Base-by-base conservation (phyloP, 331 rosid species). In the Pyrus hybrid region DNA sequence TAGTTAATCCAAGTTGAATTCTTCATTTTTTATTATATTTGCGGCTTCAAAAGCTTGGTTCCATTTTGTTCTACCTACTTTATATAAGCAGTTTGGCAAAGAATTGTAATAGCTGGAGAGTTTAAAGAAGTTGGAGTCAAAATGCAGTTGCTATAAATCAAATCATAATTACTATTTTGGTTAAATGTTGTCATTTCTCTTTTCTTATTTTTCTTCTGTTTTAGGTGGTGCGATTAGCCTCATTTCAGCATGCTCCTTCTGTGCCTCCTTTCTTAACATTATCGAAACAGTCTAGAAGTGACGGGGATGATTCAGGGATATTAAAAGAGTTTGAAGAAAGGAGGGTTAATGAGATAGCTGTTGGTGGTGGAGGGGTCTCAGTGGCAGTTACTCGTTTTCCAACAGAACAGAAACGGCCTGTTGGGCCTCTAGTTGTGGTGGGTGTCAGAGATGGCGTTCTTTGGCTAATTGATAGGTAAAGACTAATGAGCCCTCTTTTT, bases 361-460 rank as follows among this genome's bases (percentile, higher is more conserved):
- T 94, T 83, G 99, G 99, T 80, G 99, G 99, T 63, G 99, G 99
- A 70, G 99, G 99, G 26, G 97, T 94, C 75, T 86, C 96, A 21
- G 99, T 92, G 77, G 97, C 97, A 22, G 89, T 92, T 68, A 94
- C 99, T 70, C 99, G 97, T 57, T 94, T 92, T 67, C 99, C 99
- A 1, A 73, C 80, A 56, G 99, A 94, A 89, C 99, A 94, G 87
- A 94, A 94, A 84, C 97, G 99, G 58, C 99, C 99, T 47, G 89
- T 92, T 57, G 97, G 99, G 72, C 97, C 97, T 63, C 87, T 94
- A 57, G 88, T 92, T 80, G 89, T 94, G 81, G 97, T 92, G 62
- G 99, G 99, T 63, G 99, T 94, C 73, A 87, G 83, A 80, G 99
- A 94, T 83, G 99, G 99, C 68, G 99, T 94, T 85, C 97, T 94